Evolutionary conservation across 768 basidiomycete species (phyloP), one percentile per base, ranked within the genome.

Genomic region (Lentinus brumalis): DNA sequence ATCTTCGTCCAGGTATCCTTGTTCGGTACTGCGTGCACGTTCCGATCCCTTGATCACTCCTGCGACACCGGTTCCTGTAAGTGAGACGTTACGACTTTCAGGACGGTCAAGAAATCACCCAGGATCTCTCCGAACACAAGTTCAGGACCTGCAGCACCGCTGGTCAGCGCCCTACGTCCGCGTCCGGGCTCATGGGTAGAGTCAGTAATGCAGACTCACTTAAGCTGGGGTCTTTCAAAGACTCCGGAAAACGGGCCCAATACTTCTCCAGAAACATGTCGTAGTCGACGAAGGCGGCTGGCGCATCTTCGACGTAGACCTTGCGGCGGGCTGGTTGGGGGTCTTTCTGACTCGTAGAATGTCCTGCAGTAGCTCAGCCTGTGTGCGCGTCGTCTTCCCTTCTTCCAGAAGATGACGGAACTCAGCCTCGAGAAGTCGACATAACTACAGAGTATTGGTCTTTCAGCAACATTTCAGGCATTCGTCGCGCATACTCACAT

Each of bases 41-140:
- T 73, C 67, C 89, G 88, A 88, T n/a, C 89, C 89, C 66, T 84
- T 81, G 62, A 91, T 85, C 6, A 87, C 82, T 35, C 88, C 88
- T 72, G 35, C 35, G 11, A 35, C 7, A 6, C 7, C 11, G 11
- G 35, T 35, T 6, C 11, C 11, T 35, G 35, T 35, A 7, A 6
- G 35, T 35, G 11, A 35, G 35, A 26, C 35, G 35, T 35, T 35
- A 35, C 6, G 7, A 35, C 35, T 42, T 46, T 31, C 44, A 16
- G 16, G 12, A 40, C 40, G 8, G 53, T 26, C 30, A 16, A 53
- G 8, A 18, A 21, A 31, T 15, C 9, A 35, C 88, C 88, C 59
- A 90, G 78, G 29, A 91, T 72, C 66, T 91, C 87, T 40, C 81
- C 83, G 66, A 82, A 91, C 0, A 88, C 86, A 4, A 86, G 72